Percentiles rank a stretch among this genome's conserved stretches.
Evolutionary conservation across 2,329 filamentous ascomycete species (phyloP).

Genomic region (Fusarium burgessii): DNA sequence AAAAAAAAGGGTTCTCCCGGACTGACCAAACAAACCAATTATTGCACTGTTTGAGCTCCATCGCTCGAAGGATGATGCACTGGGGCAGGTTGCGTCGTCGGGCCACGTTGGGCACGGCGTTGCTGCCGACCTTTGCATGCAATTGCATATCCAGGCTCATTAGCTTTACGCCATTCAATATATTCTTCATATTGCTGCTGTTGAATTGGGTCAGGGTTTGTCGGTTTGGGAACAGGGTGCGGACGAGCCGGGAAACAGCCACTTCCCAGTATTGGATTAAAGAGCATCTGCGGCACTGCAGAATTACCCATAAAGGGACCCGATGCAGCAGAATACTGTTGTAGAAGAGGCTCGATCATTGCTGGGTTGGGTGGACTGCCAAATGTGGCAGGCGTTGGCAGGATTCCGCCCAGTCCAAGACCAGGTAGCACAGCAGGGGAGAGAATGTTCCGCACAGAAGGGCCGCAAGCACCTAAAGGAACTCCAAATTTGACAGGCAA

Average conservation of each 20-base stretch:
- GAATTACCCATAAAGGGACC: not conserved
- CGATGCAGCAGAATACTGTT: slow-evolving; percentile 5
- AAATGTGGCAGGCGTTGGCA: not conserved
- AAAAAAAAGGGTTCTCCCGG: too few relatives aligned
- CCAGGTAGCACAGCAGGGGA: slow-evolving; percentile 14
- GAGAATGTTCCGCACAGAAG: not conserved
- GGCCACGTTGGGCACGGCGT: slow-evolving; percentile 50
- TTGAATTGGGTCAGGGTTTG: slow-evolving; percentile 53
- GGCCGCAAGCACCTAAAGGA: not conserved
- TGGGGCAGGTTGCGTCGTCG: slow-evolving; percentile 8
- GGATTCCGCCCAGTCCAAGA: slow-evolving; percentile 5
- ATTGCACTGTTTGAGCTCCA: not conserved
- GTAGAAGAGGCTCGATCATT: slow-evolving; percentile 1
- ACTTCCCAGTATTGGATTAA: slow-evolving; percentile 2
- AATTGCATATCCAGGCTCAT: slow-evolving; percentile 61
- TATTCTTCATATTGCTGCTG: slow-evolving; percentile 62
- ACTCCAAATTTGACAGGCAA: not conserved
- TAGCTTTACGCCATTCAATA: slow-evolving; percentile 62
- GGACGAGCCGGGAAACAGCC: not conserved
- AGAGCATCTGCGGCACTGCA: slow-evolving; percentile 2
- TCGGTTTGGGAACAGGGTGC: slow-evolving; percentile 55
- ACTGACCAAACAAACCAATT: not conserved
- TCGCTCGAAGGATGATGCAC: not conserved
- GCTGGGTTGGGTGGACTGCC: slow-evolving; percentile 5
- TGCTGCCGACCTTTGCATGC: slow-evolving; percentile 60